phyloP scores from a whole-genome alignment of 768 basidiomycete species.

The Termitomyces sp. region DNA sequence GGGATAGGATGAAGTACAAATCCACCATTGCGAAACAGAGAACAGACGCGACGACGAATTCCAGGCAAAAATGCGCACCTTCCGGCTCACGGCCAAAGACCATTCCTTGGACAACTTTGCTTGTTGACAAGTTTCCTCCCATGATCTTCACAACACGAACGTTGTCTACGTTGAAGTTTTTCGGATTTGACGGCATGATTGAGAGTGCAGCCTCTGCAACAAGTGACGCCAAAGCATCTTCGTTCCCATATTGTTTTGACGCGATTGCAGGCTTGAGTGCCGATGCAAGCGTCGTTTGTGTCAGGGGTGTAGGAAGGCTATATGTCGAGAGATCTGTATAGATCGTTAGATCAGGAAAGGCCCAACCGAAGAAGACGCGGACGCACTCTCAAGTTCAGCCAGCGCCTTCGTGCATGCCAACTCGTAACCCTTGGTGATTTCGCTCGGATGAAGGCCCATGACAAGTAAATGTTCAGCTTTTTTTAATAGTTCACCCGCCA shows the following conservation, averaged over 20 bases:
- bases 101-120: constrained; percentile 94
- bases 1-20: neutral
- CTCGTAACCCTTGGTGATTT: constrained; percentile 94
- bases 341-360: constrained; percentile 16
- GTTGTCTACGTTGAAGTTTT: constrained; percentile 97
- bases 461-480: constrained; percentile 85
- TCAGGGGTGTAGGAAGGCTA: constrained; percentile 70
- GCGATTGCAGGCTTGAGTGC: constrained; percentile 92
- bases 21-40: neutral
- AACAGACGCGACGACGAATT: neutral
- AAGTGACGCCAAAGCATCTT: constrained; percentile 75
- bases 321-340: constrained; percentile 64
- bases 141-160: constrained; percentile 98
- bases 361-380: constrained; percentile 1
- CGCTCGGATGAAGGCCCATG: constrained; percentile 97
- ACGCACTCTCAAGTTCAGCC: constrained; percentile 87
- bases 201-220: constrained; percentile 92
- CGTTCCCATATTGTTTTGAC: constrained; percentile 95
- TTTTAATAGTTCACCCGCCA: constrained; percentile 92
- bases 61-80: constrained; percentile 42
- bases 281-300: constrained; percentile 61
- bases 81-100: constrained; percentile 97
- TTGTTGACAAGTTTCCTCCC: constrained; percentile 84
- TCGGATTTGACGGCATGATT: constrained; percentile 86
- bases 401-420: constrained; percentile 72